These are phyloP conservation scores for Aspergillus sclerotioniger DNA, from an alignment of 495 filamentous ascomycete species.

Conservation along the genomic window DNA sequence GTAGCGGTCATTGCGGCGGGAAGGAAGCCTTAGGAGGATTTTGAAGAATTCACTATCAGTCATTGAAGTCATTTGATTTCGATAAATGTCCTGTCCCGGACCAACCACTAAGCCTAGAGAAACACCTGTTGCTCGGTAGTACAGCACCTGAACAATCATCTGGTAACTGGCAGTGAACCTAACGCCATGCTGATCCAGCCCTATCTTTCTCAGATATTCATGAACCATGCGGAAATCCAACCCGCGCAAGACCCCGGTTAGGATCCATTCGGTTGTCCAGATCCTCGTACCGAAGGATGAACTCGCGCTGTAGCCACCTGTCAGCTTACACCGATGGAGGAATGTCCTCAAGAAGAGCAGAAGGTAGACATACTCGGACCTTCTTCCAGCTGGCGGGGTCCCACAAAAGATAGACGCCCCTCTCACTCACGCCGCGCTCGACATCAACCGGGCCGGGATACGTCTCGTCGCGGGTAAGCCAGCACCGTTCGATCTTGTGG, in stretches of 20 bases:
- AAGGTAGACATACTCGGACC: constrained; percentile 61
- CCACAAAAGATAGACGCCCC: constrained; percentile 87
- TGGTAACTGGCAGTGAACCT: constrained; percentile 32
- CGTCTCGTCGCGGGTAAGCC: constrained; percentile 84
- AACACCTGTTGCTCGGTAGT: constrained; percentile 30
- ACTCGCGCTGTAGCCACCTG: constrained; percentile 59
- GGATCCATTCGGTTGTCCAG: constrained; percentile 60
- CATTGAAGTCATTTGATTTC: constrained; percentile 30
- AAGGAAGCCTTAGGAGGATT: constrained; percentile 29
- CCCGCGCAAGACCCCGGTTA: constrained; percentile 34
- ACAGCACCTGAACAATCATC: constrained; percentile 28
- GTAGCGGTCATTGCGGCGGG: constrained; percentile 35
- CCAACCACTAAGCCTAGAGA: constrained; percentile 27
- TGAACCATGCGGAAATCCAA: constrained; percentile 42
- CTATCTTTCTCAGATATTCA: constrained; percentile 26
- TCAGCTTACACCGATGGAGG: constrained; percentile 8
- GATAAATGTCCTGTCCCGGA: constrained; percentile 29
- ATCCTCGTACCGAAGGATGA: constrained; percentile 76
- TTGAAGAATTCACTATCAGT: constrained; percentile 9
- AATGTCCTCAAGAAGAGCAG: constrained; percentile 2
- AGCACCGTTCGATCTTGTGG: constrained; percentile 83
- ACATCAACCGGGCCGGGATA: constrained; percentile 62
- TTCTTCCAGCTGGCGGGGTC: constrained; percentile 81
- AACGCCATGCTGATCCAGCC: constrained; percentile 37
- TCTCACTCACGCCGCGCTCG: constrained; percentile 65